Base-by-base conservation (phyloP, 1,284 basidiomycete genomes). In the Neolentinus lepideus region DNA sequence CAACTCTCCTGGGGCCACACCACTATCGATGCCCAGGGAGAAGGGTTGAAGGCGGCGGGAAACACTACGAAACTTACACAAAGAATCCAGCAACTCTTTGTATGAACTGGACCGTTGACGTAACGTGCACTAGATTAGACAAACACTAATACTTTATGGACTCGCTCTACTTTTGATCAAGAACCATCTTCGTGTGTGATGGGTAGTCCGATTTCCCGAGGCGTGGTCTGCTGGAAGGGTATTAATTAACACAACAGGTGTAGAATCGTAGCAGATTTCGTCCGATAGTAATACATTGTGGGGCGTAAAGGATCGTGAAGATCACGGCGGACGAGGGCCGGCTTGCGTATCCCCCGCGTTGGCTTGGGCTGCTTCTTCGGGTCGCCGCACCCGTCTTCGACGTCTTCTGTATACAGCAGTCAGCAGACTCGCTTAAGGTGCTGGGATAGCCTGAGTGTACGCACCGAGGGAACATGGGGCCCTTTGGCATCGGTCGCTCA, bases 401-500 rank as follows among this genome's bases (percentile, higher is more conserved):
- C 58, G 61, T 46, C 58, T 60, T 50, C 58, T 64, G 38, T 52
- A 50, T 22, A 26, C 12, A 38, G 31, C 19, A 9, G 4, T 16
- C 19, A 50, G 26, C 10, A 51, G 22, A 31, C 36, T 51, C 25
- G n/a, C 24, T 24, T 29, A 24, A 21, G 21, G 46, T 12, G 14
- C 26, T 10, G 16, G 24, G 21, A 2, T 51, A 16, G 6, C 38
- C 38, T 4, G 38, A 4, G 52, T 45, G 16, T 45, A 74, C 83
- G 38, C 58, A 87, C 85, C 87, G 79, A 54, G 89, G 88, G 68
- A 90, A 88, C 65, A 90, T 68, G 14, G 89, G 87, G 0, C 85
- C 92, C 63, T 87, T 86, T 16, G 94, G 94, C 89, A 98, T 94
- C 16, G 83, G 79, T 51, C 96, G 81, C 52, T 86, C 84, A 66